A percentile compares a stretch with the other conserved stretches of the same genome.
Evolutionary conservation across 345 rosid genomes (phyloP).

Genomic region (Pelargonium nanum): DNA sequence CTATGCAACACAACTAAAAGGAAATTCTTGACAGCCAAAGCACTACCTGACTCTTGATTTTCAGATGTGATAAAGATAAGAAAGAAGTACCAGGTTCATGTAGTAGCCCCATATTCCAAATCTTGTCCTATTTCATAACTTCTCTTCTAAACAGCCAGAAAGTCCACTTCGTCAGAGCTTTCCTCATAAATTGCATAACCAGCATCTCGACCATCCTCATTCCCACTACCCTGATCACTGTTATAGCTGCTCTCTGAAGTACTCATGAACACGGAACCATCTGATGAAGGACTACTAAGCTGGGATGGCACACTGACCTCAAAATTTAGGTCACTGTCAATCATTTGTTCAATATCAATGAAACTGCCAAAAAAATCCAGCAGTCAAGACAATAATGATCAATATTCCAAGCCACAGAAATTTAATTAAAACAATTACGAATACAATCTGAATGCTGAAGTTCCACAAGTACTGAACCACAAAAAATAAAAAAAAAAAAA

Average conservation of each 20-base stretch:
- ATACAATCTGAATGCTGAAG: background rate
- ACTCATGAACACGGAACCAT: constrained; percentile 36
- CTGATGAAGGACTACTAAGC: constrained; percentile 30
- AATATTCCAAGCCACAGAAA: background rate
- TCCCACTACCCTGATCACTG: constrained; percentile 60
- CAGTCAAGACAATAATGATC: constrained; percentile 8
- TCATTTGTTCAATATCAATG: constrained; percentile 43
- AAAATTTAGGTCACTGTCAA: constrained; percentile 40
- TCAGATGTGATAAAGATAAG: background rate
- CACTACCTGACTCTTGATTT: background rate
- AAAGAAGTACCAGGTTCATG: constrained; percentile 16
- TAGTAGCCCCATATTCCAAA: constrained; percentile 4
- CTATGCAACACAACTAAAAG: too few species aligned
- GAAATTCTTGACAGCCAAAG: too few species aligned
- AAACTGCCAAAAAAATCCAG: constrained; percentile 41
- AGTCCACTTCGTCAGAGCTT: constrained; percentile 61
- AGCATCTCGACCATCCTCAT: constrained; percentile 49
- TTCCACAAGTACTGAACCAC: background rate
- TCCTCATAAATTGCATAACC: constrained; percentile 37
- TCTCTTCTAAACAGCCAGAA: constrained; percentile 24
- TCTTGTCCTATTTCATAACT: constrained; percentile 6
- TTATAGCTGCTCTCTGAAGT: constrained; percentile 55
- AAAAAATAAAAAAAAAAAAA: background rate
- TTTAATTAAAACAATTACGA: background rate
- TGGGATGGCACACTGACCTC: constrained; percentile 37